phyloP scores from a whole-genome alignment of 163 green algal species.

The Trebouxiophyceae sp. region DNA sequence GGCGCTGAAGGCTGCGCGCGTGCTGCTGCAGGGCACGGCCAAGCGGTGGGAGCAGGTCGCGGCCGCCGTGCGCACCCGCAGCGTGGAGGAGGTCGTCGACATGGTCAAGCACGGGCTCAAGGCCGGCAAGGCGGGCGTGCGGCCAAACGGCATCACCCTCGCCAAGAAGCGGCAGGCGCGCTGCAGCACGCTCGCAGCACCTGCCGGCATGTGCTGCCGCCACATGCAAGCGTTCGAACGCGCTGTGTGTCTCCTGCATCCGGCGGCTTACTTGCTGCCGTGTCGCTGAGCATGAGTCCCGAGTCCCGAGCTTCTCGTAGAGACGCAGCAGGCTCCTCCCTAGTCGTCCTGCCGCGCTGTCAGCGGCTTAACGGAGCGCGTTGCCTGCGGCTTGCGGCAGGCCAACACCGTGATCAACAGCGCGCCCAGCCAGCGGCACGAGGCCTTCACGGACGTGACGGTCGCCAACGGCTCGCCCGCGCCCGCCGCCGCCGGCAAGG shows the following conservation, averaged over 20 bases:
- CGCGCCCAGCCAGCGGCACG: slow-evolving; percentile 31
- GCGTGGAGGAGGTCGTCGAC: slow-evolving; percentile 76
- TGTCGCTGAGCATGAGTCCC: too few species aligned
- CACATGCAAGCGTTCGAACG: too few species aligned
- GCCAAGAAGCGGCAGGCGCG: slow-evolving; percentile 49
- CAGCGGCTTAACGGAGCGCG: too few species aligned
- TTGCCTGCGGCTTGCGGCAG: slow-evolving; percentile 11
- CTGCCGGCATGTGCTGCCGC: too few species aligned
- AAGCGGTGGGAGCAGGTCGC: slow-evolving; percentile 64
- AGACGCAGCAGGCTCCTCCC: too few species aligned
- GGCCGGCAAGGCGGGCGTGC: slow-evolving; percentile 10
- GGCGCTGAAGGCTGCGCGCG: neutral
- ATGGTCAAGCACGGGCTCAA: slow-evolving; percentile 75
- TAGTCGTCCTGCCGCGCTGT: too few species aligned
- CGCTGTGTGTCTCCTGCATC: too few species aligned
- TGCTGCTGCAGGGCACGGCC: slow-evolving; percentile 64
- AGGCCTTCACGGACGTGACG: slow-evolving; percentile 76
- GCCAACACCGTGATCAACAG: slow-evolving; percentile 43
- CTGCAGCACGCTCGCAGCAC: too few species aligned
- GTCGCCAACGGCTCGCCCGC: slow-evolving; percentile 22
- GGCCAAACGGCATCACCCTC: slow-evolving; percentile 25
- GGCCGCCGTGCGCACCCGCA: slow-evolving; percentile 71
- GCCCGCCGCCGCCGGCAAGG: neutral
- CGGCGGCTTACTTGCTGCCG: too few species aligned
- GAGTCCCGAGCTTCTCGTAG: too few species aligned